Conservation (phyloP, 2,329 filamentous ascomycete genomes). For the Amauroascus niger region DNA sequence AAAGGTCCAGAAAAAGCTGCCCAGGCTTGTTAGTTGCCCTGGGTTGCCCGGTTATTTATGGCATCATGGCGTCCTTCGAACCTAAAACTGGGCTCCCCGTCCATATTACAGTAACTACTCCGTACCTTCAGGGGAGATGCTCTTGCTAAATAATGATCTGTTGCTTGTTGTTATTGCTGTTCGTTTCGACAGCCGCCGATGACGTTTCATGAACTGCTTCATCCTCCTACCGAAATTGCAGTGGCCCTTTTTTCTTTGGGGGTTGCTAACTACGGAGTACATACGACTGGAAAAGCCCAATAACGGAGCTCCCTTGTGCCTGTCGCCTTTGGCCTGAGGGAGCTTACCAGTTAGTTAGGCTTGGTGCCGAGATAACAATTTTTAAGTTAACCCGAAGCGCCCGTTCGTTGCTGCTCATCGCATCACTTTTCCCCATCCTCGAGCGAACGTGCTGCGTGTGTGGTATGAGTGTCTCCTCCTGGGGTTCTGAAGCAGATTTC, state of each 20-base stretch:
- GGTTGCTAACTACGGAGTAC: too few species aligned
- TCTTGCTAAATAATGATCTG: too few species aligned
- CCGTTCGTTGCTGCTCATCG: neutral
- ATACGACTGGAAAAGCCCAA: too few species aligned
- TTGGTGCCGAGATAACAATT: neutral
- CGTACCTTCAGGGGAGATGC: too few species aligned
- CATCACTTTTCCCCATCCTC: neutral
- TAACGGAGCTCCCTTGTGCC: too few species aligned
- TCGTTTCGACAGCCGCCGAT: conserved; percentile 8
- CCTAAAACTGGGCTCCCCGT: neutral
- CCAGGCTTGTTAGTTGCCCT: neutral
- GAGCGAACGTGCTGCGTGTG: neutral
- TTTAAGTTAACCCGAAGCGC: conserved; percentile 1
- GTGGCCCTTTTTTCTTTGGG: neutral
- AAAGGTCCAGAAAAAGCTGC: too few species aligned
- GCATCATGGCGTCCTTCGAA: too few species aligned
- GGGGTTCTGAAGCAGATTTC: conserved; percentile 7
- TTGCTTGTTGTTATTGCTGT: neutral
- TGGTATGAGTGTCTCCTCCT: neutral
- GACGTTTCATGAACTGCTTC: conserved; percentile 8
- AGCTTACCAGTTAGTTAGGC: neutral
- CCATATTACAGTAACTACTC: too few species aligned
- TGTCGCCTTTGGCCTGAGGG: too few species aligned
- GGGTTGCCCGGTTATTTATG: too few species aligned
- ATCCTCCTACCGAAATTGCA: neutral